Base-by-base conservation (phyloP, 805 yeast species). In the Zygoascus bituminiphila region DNA sequence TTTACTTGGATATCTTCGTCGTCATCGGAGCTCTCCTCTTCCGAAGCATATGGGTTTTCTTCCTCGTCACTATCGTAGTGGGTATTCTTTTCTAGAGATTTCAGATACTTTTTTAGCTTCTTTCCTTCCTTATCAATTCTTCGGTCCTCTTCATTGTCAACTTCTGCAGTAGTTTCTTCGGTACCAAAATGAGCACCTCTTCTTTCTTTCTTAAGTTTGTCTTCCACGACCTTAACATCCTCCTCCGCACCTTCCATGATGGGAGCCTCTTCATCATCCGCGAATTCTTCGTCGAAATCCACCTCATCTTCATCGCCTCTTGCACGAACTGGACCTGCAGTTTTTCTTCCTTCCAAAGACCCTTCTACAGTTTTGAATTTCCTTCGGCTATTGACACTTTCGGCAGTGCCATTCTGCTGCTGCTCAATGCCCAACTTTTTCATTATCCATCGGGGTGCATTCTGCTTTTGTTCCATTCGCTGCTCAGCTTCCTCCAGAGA, bases 211-310 rank as follows among this genome's bases (percentile, higher is more conserved):
- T 66, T 66, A 54, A 66, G 62, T 43, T 65, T 62, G 31, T 62
- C 78, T 65, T 93, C 96, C 45, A 88, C 84, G 53, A 88, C 84
- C 63, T 84, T 88, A 63, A 87, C 85, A 61, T 93, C 98, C 60
- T 93, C 96, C 61, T 91, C 98, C 52, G 89, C 74, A 42, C 96
- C 96, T 60, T 91, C 98, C 74, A 91, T 79, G 51, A 93, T 85
- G 24, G 98, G 98, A 1, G 98, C 98, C 64, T 91, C 98, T 69
- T 93, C 98, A 64, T 93, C 98, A 65, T 93, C 98, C 23, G 93
- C 97, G 67, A 93, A 93, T 64, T 89, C 97, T 64, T 93, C 98
- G 57, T 93, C 97, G 60, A 75, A 91, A 67, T 91, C 98, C 59
- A 93, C 69, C 61, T 88, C 97, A 55, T 89, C 97, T 55, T 80